Evolutionary conservation across 106 monocot species (phyloP).

Genomic region (Triglochin maritima): DNA sequence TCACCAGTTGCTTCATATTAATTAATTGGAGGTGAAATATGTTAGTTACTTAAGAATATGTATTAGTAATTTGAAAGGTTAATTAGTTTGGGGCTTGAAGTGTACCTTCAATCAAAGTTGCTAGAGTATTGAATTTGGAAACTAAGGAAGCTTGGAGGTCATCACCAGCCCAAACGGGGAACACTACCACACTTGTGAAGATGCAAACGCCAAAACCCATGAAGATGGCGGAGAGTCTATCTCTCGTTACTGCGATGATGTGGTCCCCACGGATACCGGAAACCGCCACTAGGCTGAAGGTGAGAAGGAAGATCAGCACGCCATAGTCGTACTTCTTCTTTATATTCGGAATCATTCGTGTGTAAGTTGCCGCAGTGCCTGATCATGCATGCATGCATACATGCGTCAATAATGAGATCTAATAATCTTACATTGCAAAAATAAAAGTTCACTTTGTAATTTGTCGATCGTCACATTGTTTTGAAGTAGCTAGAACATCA

Average conservation of each 20-base stretch:
- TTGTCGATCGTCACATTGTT: too few species aligned
- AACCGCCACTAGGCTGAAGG: slow-evolving; percentile 14
- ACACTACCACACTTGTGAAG: slow-evolving; percentile 6
- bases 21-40: too few species aligned
- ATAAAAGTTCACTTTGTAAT: too few species aligned
- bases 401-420: too few species aligned
- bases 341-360: slow-evolving; percentile 1
- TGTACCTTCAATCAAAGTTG: slow-evolving; percentile 7
- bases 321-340: slow-evolving; percentile 16
- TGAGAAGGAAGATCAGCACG: slow-evolving; percentile 13
- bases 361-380: slow-evolving; percentile 11
- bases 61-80: too few species aligned
- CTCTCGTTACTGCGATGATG: neutral
- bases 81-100: too few species aligned
- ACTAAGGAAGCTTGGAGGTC: slow-evolving; percentile 7
- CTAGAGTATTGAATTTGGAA: slow-evolving; percentile 11
- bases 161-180: slow-evolving; percentile 13
- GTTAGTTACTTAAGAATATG: too few species aligned
- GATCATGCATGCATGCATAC: neutral
- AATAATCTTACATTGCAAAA: too few species aligned
- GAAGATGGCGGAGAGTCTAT: slow-evolving; percentile 5
- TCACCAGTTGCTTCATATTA: too few species aligned
- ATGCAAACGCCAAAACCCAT: slow-evolving; percentile 8
- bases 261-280: slow-evolving; percentile 5
- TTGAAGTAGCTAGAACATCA: too few species aligned